phyloP scores from a whole-genome alignment of 2,329 filamentous ascomycete genomes.

The Exophiala calicioides region DNA sequence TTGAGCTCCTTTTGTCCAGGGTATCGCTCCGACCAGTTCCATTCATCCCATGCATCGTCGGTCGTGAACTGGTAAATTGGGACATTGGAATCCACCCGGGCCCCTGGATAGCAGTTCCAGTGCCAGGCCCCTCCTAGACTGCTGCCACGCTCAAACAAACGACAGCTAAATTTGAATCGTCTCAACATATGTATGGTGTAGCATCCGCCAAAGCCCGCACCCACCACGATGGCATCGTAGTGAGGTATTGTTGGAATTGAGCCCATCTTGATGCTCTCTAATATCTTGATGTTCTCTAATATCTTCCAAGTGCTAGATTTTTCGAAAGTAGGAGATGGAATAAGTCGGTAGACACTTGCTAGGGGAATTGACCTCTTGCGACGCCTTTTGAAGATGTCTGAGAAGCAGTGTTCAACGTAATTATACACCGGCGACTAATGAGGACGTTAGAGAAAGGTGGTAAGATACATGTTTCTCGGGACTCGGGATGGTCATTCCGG shows the following conservation, averaged over 20 bases:
- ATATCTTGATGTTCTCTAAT: background rate
- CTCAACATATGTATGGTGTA: slow-evolving; percentile 56
- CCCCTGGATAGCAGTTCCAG: slow-evolving; percentile 57
- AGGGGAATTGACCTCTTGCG: too few relatives aligned
- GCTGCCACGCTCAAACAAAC: slow-evolving; percentile 55
- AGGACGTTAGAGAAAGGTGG: too few relatives aligned
- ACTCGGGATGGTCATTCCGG: too few relatives aligned
- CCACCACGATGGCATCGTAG: slow-evolving; percentile 29
- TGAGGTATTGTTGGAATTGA: background rate
- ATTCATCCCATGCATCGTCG: slow-evolving; percentile 50
- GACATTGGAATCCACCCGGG: slow-evolving; percentile 56
- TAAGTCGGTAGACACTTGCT: too few relatives aligned
- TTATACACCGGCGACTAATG: too few relatives aligned
- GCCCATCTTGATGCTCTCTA: background rate
- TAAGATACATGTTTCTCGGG: too few relatives aligned
- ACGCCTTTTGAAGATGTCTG: too few relatives aligned
- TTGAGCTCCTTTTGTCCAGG: slow-evolving; percentile 41
- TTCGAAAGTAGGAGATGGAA: too few relatives aligned
- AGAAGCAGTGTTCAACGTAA: too few relatives aligned
- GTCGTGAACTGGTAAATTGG: slow-evolving; percentile 57
- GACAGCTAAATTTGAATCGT: slow-evolving; percentile 49
- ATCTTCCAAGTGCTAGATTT: too few relatives aligned
- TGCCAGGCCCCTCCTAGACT: slow-evolving; percentile 43
- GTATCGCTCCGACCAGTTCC: slow-evolving; percentile 47
- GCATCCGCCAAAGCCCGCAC: slow-evolving; percentile 43